Conservation (phyloP, 2,329 filamentous ascomycete species). For the Verticillium nonalfalfae region DNA sequence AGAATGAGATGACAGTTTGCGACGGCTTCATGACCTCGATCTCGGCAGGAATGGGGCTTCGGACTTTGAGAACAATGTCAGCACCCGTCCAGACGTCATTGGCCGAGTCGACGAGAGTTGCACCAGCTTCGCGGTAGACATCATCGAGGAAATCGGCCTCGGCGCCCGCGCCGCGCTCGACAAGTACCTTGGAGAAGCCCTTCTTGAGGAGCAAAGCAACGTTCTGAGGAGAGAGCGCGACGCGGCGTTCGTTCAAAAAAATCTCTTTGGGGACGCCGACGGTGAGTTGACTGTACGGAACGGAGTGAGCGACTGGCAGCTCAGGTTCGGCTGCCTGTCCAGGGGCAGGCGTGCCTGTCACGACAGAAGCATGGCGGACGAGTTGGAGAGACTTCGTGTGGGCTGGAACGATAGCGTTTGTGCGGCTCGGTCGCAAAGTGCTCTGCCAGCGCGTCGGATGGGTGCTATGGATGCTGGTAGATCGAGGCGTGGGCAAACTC, state of each 20-base stretch:
- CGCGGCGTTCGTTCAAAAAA: constrained; percentile 72
- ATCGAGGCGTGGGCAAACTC: not conserved
- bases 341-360: constrained; percentile 14
- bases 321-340: constrained; percentile 31
- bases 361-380: constrained; percentile 31
- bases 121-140: constrained; percentile 72
- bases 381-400: constrained; percentile 26
- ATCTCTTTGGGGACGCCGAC: constrained; percentile 77
- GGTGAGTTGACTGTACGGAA: constrained; percentile 64
- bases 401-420: constrained; percentile 18
- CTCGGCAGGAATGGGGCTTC: constrained; percentile 65
- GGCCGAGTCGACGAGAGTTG: constrained; percentile 63
- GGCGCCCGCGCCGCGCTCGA: constrained; percentile 75
- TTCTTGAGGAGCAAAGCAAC: constrained; percentile 78
- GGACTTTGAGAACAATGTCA: constrained; percentile 80
- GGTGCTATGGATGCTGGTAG: constrained; percentile 1
- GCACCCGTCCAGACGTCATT: constrained; percentile 65
- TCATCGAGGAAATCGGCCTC: constrained; percentile 72
- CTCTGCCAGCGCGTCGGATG: constrained; percentile 28
- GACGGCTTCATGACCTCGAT: constrained; percentile 60
- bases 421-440: constrained; percentile 15
- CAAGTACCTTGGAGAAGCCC: constrained; percentile 68
- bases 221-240: constrained; percentile 80
- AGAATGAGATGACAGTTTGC: constrained; percentile 72
- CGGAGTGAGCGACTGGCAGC: constrained; percentile 32